Evolutionary conservation across 2,329 filamentous ascomycete species (phyloP).

Genomic region (Arthrobotrys megalospora): DNA sequence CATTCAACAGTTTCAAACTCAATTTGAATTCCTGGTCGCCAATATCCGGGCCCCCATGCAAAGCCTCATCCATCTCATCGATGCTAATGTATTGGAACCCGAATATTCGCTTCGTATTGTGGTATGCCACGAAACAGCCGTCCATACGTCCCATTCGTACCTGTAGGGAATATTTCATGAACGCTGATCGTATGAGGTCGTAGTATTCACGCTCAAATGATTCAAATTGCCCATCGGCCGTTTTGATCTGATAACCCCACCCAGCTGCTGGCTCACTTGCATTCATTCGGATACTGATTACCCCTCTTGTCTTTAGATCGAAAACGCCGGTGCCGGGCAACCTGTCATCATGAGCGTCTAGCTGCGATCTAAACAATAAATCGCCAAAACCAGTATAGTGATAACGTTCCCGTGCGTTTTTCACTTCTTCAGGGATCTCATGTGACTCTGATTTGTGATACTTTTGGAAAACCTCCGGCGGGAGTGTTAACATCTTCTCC

Average conservation of each 20-base stretch:
- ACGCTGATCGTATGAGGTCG: conserved; percentile 94
- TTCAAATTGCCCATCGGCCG: conserved; percentile 82
- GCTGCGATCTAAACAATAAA: conserved; percentile 93
- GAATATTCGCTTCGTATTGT: conserved; percentile 95
- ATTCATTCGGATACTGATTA: conserved; percentile 92
- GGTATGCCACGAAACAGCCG: conserved; percentile 95
- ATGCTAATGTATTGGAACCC: conserved; percentile 95
- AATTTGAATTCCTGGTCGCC: conserved; percentile 89
- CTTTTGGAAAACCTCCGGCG: conserved; percentile 85
- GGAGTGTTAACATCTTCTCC: conserved; percentile 91
- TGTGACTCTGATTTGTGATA: conserved; percentile 80
- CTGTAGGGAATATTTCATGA: conserved; percentile 96
- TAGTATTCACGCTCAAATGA: conserved; percentile 97
- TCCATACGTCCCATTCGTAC: conserved; percentile 99
- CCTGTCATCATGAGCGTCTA: conserved; percentile 89
- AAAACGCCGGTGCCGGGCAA: conserved; percentile 94
- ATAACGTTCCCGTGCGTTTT: conserved; percentile 81
- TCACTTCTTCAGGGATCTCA: conserved; percentile 79
- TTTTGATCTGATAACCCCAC: conserved; percentile 87
- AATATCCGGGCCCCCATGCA: conserved; percentile 79
- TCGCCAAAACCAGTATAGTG: conserved; percentile 90
- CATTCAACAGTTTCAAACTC: conserved; percentile 83
- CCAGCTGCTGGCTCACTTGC: conserved; percentile 79
- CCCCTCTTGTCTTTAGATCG: conserved; percentile 94
- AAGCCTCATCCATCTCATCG: conserved; percentile 85